phyloP scores from a whole-genome alignment of 202 grass and related monocot species.

The Schoenoplectus triqueter region DNA sequence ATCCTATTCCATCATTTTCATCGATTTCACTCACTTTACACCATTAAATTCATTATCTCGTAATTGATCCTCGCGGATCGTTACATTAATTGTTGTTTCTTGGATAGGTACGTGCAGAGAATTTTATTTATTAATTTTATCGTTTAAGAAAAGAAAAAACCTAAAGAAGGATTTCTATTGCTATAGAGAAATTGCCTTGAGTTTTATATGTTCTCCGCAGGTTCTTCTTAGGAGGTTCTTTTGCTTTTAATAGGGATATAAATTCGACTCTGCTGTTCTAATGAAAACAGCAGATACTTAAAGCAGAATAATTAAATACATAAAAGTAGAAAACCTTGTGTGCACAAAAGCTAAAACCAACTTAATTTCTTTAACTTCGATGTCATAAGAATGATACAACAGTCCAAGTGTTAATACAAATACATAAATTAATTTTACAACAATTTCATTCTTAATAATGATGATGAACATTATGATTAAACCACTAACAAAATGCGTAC shows the following conservation, averaged over 20 bases:
- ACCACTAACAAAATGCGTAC: conserved; percentile 3
- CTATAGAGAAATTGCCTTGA: not conserved
- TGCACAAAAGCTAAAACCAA: conserved; percentile 18
- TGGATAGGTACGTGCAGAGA: not conserved
- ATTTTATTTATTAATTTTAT: not conserved
- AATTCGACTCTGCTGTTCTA: conserved; percentile 7
- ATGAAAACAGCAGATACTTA: conserved; percentile 15
- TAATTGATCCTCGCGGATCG: no score
- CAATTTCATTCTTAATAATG: not conserved
- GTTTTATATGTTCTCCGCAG: conserved; percentile 6
- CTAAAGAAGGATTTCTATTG: not conserved
- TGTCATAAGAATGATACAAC: conserved; percentile 8
- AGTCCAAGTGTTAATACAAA: not conserved
- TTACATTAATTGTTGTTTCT: not conserved
- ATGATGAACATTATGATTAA: conserved; percentile 14
- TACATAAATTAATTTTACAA: conserved; percentile 10
- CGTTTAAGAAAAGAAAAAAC: not conserved
- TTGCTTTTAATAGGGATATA: conserved; percentile 26
- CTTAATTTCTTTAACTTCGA: not conserved
- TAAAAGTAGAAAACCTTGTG: not conserved
- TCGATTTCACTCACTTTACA: no score
- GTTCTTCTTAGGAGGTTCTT: conserved; percentile 17
- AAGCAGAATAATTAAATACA: not conserved
- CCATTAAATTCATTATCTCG: no score
- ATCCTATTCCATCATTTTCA: no score